Evolutionary conservation across 768 basidiomycete species (phyloP).

Genomic region (Plicaturopsis crispa): DNA sequence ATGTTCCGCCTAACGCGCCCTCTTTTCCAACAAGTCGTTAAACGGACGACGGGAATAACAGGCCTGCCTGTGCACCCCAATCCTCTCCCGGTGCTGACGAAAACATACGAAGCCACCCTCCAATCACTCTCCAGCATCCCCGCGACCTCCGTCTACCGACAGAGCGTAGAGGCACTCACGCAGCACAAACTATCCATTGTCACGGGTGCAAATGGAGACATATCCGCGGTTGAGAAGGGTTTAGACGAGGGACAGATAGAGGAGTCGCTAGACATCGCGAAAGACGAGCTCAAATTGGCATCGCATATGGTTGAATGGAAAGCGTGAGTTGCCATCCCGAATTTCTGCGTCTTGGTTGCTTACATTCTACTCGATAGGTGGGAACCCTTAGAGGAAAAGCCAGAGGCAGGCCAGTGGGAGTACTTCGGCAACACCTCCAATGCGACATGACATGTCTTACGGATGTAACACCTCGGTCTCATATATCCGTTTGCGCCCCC

Average conservation of each 20-base stretch:
- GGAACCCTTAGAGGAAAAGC: constrained; percentile 81
- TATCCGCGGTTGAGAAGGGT: constrained; percentile 61
- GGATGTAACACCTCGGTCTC: too few species aligned
- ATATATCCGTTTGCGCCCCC: too few species aligned
- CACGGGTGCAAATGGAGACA: constrained; percentile 57
- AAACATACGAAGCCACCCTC: constrained; percentile 76
- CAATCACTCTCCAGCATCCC: constrained; percentile 63
- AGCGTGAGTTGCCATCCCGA: constrained; percentile 54
- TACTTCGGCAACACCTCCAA: constrained; percentile 57
- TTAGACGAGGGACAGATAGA: constrained; percentile 86
- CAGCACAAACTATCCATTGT: constrained; percentile 71
- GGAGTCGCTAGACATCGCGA: constrained; percentile 73
- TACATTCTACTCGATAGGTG: constrained; percentile 44
- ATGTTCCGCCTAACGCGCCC: constrained; percentile 80
- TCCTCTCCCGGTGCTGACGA: constrained; percentile 71
- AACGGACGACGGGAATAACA: constrained; percentile 78
- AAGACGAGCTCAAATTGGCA: constrained; percentile 72
- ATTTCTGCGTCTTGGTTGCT: constrained; percentile 3
- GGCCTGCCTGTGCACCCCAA: constrained; percentile 81
- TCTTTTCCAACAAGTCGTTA: constrained; percentile 53
- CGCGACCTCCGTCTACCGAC: constrained; percentile 80
- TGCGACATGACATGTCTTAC: constrained; percentile 22
- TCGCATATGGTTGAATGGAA: constrained; percentile 93
- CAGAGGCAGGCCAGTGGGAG: constrained; percentile 83
- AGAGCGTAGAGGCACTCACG: constrained; percentile 82